phyloP scores from a whole-genome alignment of 257 asterid species.

The Nicotiana noctiflora region DNA sequence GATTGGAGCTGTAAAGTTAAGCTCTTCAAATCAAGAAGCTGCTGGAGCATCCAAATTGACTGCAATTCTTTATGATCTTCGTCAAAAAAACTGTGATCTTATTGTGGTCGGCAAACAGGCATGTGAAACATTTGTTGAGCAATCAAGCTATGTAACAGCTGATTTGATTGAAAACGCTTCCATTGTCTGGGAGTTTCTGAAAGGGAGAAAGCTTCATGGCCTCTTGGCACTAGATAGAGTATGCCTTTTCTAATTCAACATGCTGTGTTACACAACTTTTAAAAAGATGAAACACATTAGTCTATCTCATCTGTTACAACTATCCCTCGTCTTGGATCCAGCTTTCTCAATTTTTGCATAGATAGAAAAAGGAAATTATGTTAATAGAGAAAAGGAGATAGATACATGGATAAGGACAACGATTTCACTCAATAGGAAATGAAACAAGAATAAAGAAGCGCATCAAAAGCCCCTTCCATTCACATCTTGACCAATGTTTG shows the following conservation, averaged over 20 bases:
- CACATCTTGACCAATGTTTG: background rate
- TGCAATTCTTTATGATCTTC: constrained; percentile 36
- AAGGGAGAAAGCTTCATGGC: constrained; percentile 89
- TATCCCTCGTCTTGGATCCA: background rate
- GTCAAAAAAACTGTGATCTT: constrained; percentile 35
- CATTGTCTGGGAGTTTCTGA: constrained; percentile 79
- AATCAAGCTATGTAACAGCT: constrained; percentile 25
- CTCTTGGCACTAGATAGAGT: constrained; percentile 88
- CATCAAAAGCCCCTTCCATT: background rate
- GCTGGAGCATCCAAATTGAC: constrained; percentile 53
- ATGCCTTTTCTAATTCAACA: constrained; percentile 20
- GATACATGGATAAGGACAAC: background rate
- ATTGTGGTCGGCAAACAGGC: constrained; percentile 65
- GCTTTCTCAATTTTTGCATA: background rate
- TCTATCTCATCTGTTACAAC: background rate
- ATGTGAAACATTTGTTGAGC: constrained; percentile 24
- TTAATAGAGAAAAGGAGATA: background rate
- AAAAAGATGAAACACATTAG: background rate
- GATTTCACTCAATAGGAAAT: background rate
- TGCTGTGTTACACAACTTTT: background rate
- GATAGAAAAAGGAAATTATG: background rate
- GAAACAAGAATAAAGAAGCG: background rate
- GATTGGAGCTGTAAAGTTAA: constrained; percentile 72
- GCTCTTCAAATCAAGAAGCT: constrained; percentile 32
- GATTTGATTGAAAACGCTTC: constrained; percentile 47